Base-by-base conservation (phyloP, 2,329 filamentous ascomycete species). In the Clarireedia homoeocarpa region DNA sequence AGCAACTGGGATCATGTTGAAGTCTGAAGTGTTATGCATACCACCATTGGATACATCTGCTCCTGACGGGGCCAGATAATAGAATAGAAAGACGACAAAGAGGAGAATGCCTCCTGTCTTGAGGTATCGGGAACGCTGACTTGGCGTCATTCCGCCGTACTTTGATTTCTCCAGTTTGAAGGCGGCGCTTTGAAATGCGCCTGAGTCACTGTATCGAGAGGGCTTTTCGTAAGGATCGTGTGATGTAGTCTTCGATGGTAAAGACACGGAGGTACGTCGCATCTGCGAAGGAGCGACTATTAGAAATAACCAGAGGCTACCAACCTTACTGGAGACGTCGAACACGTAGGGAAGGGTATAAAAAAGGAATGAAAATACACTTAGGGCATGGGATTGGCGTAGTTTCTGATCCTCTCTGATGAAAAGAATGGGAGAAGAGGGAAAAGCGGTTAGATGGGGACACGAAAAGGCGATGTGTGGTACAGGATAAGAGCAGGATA, bases 221-320 rank as follows among this genome's bases (percentile, higher is more conserved):
- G 78, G 77, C 68, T 86, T 86, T 72, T 86, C 83, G 80, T 81
- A 73, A 60, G 80, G 81, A 67, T 86, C 83, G 77, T 76, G 73
- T 65, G 74, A 75, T 67, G 74, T 71, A 67, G 82, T 78, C 73
- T 81, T 80, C 39, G 79, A 83, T 69, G 82, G 80, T 70, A 84
- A 71, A 67, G 82, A 84, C 59, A 83, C 79, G 61, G 81, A 84
- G 69, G 80, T 81, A 74, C 81, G 82, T 77, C 82, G 79, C 83
- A 86, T 86, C 53, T 71, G 64, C 62, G 64, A 59, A 61, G 58
- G 50, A 56, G 55, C 48, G 53, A 53, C 27, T 38, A 58, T 55
- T 51, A 49, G 44, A 51, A 34, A 14, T 55, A 48, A 51, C 45
- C 48, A 51, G 55, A 55, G 40, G 49, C 39, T 42, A 48, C 45